Percentiles rank a stretch among this genome's conserved stretches.
Evolutionary conservation across 179 eudicot genomes (phyloP).

Genomic region (Actinidia chinensis): DNA sequence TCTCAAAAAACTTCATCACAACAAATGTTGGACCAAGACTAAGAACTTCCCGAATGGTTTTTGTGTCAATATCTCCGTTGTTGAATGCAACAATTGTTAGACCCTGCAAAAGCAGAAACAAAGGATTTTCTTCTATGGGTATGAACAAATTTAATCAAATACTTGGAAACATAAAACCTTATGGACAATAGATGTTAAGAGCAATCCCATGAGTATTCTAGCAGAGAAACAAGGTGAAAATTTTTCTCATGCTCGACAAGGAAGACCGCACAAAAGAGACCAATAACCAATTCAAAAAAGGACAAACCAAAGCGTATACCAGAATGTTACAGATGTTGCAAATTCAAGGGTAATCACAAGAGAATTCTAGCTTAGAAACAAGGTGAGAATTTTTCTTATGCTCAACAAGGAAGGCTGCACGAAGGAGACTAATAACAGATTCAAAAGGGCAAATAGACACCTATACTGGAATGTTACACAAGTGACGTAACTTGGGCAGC

Average conservation of each 20-base stretch:
- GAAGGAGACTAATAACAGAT: too few species aligned
- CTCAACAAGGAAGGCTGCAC: too few species aligned
- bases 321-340: neutral
- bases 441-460: too few species aligned
- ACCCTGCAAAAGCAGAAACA: constrained; percentile 50
- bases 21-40: constrained; percentile 98
- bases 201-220: neutral
- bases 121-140: neutral
- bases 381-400: too few species aligned
- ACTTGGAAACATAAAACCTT: neutral
- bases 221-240: neutral
- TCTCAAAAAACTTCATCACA: constrained; percentile 83
- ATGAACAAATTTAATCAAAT: constrained; percentile 1
- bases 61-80: constrained; percentile 39
- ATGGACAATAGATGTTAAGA: neutral
- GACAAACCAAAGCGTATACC: neutral
- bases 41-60: constrained; percentile 63
- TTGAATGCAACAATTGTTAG: constrained; percentile 80
- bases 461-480: too few species aligned
- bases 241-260: neutral
- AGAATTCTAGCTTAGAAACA: too few species aligned
- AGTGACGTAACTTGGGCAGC: too few species aligned
- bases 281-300: neutral
- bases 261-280: neutral
- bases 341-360: neutral